A percentile compares a stretch with the other conserved stretches of the same genome.
Conservation (phyloP, 345 rosid species). For the Syzygium oleosum region DNA sequence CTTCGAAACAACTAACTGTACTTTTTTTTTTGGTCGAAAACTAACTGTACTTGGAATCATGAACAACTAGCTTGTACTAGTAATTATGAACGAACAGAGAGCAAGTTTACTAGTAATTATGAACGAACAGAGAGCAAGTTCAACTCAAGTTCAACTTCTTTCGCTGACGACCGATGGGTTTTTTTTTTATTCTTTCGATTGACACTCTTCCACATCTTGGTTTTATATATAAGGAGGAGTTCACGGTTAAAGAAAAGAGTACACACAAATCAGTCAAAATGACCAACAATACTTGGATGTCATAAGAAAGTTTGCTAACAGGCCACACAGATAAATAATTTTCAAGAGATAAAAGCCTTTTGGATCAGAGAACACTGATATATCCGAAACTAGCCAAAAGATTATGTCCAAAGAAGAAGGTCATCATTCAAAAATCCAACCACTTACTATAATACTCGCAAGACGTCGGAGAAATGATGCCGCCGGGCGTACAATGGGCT, state of each 20-base stretch:
- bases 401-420: neutral
- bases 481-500: conserved; percentile 53
- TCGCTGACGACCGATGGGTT: neutral
- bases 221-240: neutral
- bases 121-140: neutral
- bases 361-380: neutral
- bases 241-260: neutral
- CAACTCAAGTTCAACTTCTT: too few relatives aligned
- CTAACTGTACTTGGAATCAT: neutral
- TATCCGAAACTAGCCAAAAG: neutral
- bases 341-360: neutral
- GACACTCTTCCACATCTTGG: neutral
- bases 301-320: neutral
- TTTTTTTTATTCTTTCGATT: neutral
- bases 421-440: conserved; percentile 46
- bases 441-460: conserved; percentile 63
- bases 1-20: neutral
- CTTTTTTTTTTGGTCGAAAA: too few relatives aligned
- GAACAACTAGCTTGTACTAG: neutral
- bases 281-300: neutral
- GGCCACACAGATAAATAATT: neutral
- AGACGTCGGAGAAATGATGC: conserved; percentile 49
- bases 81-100: neutral
- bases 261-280: neutral
- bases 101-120: too few relatives aligned